Evolutionary conservation across 495 filamentous ascomycete genomes (phyloP).

Genomic region (Lichina pygmaea): DNA sequence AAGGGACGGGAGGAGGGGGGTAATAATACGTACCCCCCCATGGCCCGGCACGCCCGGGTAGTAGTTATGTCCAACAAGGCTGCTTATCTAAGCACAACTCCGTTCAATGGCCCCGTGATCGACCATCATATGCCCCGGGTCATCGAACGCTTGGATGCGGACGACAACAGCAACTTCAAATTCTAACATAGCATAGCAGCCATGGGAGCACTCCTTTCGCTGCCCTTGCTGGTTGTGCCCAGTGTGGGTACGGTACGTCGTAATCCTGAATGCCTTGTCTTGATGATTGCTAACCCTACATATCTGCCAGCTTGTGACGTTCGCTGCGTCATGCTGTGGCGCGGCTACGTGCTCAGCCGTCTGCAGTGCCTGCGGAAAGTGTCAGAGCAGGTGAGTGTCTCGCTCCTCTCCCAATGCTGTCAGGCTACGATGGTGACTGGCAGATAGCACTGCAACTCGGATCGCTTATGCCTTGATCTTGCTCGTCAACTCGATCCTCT

Average conservation of each 20-base stretch:
- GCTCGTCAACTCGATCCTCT: slow-evolving; percentile 80
- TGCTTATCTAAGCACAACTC: too few species aligned
- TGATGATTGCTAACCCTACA: slow-evolving; percentile 6
- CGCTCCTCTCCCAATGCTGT: neutral
- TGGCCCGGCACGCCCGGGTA: too few species aligned
- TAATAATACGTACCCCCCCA: too few species aligned
- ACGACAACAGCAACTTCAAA: neutral
- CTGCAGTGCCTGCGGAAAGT: slow-evolving; percentile 85
- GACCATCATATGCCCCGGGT: too few species aligned
- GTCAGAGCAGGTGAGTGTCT: slow-evolving; percentile 56
- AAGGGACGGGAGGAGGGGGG: too few species aligned
- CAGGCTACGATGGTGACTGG: neutral
- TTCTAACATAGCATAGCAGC: slow-evolving; percentile 4
- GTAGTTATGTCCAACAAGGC: too few species aligned
- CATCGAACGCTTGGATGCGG: too few species aligned
- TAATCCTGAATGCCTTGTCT: neutral
- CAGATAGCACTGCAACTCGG: slow-evolving; percentile 64
- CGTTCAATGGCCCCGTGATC: too few species aligned
- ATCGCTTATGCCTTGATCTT: slow-evolving; percentile 95
- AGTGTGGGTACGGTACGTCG: slow-evolving; percentile 56
- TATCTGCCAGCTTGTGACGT: slow-evolving; percentile 35
- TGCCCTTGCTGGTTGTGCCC: slow-evolving; percentile 72
- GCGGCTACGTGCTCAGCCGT: slow-evolving; percentile 86
- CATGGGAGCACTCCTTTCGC: slow-evolving; percentile 79
- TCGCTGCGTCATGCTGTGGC: slow-evolving; percentile 71